Evolutionary conservation across 2,329 filamentous ascomycete genomes (phyloP).

Genomic region (Pseudocercospora vitis): DNA sequence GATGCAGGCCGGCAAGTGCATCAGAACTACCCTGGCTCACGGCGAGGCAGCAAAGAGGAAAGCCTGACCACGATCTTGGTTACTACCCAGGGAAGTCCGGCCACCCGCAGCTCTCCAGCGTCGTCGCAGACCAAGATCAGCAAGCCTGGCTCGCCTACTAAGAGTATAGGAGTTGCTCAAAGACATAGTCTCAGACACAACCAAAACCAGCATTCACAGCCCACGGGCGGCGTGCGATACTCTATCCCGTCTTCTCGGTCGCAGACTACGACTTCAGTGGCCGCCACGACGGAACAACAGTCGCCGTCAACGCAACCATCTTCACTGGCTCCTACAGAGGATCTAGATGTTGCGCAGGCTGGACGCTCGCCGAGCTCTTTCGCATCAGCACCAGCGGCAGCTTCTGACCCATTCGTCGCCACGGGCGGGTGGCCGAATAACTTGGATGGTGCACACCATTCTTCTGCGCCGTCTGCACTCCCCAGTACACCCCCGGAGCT

Average conservation of each 20-base stretch:
- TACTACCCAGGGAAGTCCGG: slow-evolving; percentile 34
- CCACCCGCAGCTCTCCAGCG: slow-evolving; percentile 27
- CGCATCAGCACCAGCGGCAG: slow-evolving; percentile 14
- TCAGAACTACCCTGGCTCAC: slow-evolving; percentile 35
- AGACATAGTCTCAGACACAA: slow-evolving; percentile 25
- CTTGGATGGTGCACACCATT: slow-evolving; percentile 26
- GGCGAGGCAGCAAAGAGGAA: slow-evolving; percentile 39
- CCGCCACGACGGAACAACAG: slow-evolving; percentile 32
- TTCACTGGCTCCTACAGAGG: slow-evolving; percentile 35
- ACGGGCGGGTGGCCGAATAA: slow-evolving; percentile 27
- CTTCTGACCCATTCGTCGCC: slow-evolving; percentile 25
- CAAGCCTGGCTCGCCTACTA: slow-evolving; percentile 25
- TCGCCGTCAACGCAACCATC: slow-evolving; percentile 38
- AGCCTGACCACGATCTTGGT: slow-evolving; percentile 39
- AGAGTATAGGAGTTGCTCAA: slow-evolving; percentile 15
- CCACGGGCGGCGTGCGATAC: slow-evolving; percentile 20
- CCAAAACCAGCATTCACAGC: slow-evolving; percentile 12
- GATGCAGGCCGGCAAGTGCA: slow-evolving; percentile 38
- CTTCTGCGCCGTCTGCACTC: slow-evolving; percentile 27
- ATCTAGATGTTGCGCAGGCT: slow-evolving; percentile 23
- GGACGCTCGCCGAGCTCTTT: slow-evolving; percentile 12
- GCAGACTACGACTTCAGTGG: slow-evolving; percentile 37
- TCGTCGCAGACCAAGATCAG: slow-evolving; percentile 22
- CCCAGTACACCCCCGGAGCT: slow-evolving; percentile 26
- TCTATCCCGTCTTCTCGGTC: slow-evolving; percentile 36